Base-by-base conservation (phyloP, 495 filamentous ascomycete genomes). In the Cercophora samala region DNA sequence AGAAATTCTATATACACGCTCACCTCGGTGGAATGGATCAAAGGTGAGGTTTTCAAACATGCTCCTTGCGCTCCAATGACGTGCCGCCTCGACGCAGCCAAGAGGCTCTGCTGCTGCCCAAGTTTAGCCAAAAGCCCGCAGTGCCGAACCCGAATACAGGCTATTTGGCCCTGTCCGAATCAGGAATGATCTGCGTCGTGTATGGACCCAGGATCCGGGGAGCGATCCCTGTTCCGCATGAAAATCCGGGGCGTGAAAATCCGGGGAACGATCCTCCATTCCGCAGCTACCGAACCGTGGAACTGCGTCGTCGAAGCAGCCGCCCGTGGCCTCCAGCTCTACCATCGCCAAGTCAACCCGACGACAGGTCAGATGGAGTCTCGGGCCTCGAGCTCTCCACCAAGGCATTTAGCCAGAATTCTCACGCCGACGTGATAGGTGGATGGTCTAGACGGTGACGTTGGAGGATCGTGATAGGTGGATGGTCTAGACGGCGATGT, bases 361-460 rank as follows among this genome's bases (percentile, higher is more conserved):
- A 21, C 21, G 54, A 21, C 54, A 68, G 55, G 26, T 56, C 32
- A 60, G 53, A 60, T 25, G 22, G 32, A 58, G 51, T 18, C 15
- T 53, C 23, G 23, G 46, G 17, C n/a, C 15, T 21, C 60, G 58
- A 60, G 8, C 58, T 60, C 58, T 54, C 58, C 58, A 26, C 56
- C 23, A 60, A 60, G 24, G 29, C 29, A 61, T 68, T 68, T 68
- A 68, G 66, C 66, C 66, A 68, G 51, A 68, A 68, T 19, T 55
- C 42, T 8, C 0, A 29, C 26, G 8, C 26, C 26, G 8, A 5
- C 26, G 8, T 29, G 55, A 62, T 64, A 60, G 66, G 58, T 63
- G 26, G 61, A 18, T 52, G 37, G 22, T 52, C 11, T 21, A 22
- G 11, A 52, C 26, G 60, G 24, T 23, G 22, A 29, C n/a, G n/a